Conservation (phyloP, 768 basidiomycete species). For the Suillus alpinus region DNA sequence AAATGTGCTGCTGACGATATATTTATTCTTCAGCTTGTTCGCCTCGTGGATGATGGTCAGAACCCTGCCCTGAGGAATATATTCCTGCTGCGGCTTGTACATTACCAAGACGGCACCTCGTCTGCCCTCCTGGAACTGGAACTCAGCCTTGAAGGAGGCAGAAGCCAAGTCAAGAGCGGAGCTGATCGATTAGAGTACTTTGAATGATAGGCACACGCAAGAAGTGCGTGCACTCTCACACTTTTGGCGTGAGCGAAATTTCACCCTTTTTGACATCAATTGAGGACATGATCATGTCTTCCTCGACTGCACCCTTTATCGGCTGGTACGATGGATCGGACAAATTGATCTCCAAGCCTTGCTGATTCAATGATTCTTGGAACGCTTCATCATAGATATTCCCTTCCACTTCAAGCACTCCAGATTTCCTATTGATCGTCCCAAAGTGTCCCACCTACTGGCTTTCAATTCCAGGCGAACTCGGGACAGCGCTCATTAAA, state of each 20-base stretch:
- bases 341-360: conserved; percentile 4
- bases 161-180: conserved; percentile 23
- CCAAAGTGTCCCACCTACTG: conserved; percentile 36
- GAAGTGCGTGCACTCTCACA: conserved; percentile 14
- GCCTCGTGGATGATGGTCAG: conserved; percentile 24
- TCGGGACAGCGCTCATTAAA: neutral
- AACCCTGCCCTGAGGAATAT: conserved; percentile 17
- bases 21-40: conserved; percentile 26
- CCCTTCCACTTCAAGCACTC: conserved; percentile 26
- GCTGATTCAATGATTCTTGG: conserved; percentile 19
- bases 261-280: conserved; percentile 17
- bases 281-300: conserved; percentile 22
- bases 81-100: conserved; percentile 23
- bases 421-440: conserved; percentile 24
- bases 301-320: conserved; percentile 14
- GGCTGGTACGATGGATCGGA: conserved; percentile 10
- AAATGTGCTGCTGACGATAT: conserved; percentile 29
- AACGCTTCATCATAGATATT: conserved; percentile 29
- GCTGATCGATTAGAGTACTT: neutral
- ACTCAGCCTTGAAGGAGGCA: conserved; percentile 32
- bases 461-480: neutral
- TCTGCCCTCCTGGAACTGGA: conserved; percentile 30
- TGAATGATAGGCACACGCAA: neutral
- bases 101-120: conserved; percentile 35
- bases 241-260: conserved; percentile 11